These are phyloP conservation scores for Avena atlantica DNA, from an alignment of 176 grass and related monocot species.

Conservation along the genomic window DNA sequence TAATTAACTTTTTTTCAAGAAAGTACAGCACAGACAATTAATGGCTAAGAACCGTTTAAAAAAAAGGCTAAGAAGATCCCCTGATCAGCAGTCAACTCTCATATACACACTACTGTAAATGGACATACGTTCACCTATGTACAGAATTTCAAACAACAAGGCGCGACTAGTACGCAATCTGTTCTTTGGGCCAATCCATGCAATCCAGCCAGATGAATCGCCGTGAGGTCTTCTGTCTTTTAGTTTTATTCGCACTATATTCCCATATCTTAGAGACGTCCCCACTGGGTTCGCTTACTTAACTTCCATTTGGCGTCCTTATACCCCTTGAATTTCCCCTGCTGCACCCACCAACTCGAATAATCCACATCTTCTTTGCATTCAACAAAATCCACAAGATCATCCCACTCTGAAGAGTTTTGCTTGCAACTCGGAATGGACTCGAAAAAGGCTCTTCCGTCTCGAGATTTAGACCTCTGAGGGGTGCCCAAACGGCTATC, in stretches of 20 bases:
- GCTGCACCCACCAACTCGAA: constrained; percentile 18
- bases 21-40: not conserved
- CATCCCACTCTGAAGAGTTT: constrained; percentile 34
- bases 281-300: not conserved
- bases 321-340: constrained; percentile 42
- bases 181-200: constrained; percentile 5
- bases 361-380: constrained; percentile 51
- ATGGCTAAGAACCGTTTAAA: not conserved
- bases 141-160: constrained; percentile 8
- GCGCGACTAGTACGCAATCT: not conserved
- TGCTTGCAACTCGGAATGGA: not conserved
- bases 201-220: constrained; percentile 1
- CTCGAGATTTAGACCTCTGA: not conserved
- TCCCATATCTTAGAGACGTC: not conserved
- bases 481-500: constrained; percentile 28
- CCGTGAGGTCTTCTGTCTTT: not conserved
- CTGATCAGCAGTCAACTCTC: not conserved
- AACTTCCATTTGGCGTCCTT: not conserved
- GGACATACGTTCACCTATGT: not conserved
- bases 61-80: not conserved
- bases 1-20: not conserved
- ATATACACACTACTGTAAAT: constrained; percentile 14
- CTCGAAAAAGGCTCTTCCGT: constrained; percentile 34
- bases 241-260: not conserved
- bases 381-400: constrained; percentile 55